phyloP scores from a whole-genome alignment of 140 eudicot genomes.

The Eryngium alpinum region DNA sequence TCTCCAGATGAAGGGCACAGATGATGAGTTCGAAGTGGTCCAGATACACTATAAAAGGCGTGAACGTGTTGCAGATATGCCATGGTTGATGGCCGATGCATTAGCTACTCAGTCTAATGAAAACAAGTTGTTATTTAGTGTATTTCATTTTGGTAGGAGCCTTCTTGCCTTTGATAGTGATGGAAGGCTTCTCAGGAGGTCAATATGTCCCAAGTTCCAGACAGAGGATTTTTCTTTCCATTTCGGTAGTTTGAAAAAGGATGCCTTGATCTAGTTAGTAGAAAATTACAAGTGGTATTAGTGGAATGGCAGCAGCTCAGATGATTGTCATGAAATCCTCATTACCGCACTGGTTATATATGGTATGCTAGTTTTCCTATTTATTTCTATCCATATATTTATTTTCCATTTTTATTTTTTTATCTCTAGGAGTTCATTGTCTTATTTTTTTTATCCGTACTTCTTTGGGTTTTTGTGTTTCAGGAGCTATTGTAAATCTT shows the following conservation, averaged over 20 bases:
- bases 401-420: no score
- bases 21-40: conserved; percentile 9
- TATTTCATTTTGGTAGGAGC: not conserved
- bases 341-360: no score
- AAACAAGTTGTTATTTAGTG: not conserved
- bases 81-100: not conserved
- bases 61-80: not conserved
- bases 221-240: not conserved
- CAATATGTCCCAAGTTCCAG: not conserved
- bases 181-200: not conserved
- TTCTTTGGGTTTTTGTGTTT: no score
- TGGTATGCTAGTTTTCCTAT: no score
- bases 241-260: not conserved
- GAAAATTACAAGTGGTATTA: not conserved
- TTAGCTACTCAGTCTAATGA: not conserved
- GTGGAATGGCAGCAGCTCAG: no score
- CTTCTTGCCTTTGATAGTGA: conserved; percentile 9
- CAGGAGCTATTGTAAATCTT: no score
- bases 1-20: not conserved
- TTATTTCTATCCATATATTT: no score
- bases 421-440: no score
- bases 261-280: not conserved
- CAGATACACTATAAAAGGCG: not conserved
- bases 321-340: no score
- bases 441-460: no score